Conservation (phyloP, 2,329 filamentous ascomycete genomes). For the Claviceps fusiformis region DNA sequence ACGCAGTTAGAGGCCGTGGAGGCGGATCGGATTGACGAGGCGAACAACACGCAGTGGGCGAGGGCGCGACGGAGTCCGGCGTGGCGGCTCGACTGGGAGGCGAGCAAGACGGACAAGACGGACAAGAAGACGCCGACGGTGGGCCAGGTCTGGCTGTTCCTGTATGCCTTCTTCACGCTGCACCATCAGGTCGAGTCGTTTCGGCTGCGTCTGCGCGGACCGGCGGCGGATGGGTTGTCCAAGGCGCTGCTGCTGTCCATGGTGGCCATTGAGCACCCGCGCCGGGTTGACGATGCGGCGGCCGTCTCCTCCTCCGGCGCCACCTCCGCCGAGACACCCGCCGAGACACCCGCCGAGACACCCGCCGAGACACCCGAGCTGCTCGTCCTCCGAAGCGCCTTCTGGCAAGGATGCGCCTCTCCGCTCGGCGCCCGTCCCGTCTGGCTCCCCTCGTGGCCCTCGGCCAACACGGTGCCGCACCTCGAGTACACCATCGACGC, state of each 20-base stretch:
- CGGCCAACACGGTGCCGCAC: constrained; percentile 21
- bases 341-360: too few species aligned
- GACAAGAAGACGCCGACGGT: not conserved
- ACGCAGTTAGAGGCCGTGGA: not conserved
- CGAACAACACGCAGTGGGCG: constrained; percentile 1
- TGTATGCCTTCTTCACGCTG: constrained; percentile 2
- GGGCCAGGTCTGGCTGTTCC: constrained; percentile 1
- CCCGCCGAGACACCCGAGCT: too few species aligned
- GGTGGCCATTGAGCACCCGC: constrained; percentile 29
- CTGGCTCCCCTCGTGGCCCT: constrained; percentile 36
- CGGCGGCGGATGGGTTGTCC: not conserved
- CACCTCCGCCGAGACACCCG: too few species aligned
- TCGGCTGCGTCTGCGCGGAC: not conserved
- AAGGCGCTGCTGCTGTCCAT: constrained; percentile 14
- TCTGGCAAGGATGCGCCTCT: constrained; percentile 55
- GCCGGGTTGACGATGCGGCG: constrained; percentile 18
- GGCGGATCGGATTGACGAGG: not conserved
- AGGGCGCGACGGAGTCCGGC: constrained; percentile 1
- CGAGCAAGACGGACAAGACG: not conserved
- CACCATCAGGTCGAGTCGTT: not conserved
- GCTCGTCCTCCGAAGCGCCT: constrained; percentile 35
- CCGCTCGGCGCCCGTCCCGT: constrained; percentile 47
- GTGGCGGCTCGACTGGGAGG: not conserved
- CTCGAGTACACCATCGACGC: constrained; percentile 20
- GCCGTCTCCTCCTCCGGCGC: too few species aligned